Base-by-base conservation (phyloP, 179 eudicot genomes). In the Beta macrorhiza region DNA sequence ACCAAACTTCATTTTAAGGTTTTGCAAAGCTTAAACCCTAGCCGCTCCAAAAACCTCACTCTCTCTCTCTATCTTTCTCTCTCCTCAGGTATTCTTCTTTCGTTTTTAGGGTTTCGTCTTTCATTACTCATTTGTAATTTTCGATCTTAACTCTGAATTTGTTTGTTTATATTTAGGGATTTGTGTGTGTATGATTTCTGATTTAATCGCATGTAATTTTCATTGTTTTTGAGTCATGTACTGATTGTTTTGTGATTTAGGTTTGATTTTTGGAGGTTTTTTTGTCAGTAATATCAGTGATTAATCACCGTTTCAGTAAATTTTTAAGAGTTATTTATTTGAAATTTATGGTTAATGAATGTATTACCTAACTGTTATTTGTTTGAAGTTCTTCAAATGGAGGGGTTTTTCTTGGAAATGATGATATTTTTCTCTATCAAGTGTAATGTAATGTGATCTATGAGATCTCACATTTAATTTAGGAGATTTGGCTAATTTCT, bases 21-120 rank as follows among this genome's bases (percentile, higher is more conserved):
- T 79, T 10, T 56, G 52, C 32, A 6, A 9, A 19, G 1, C 77
- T 65, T 75, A 80, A 84, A 84, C 86, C 83, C 86, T 84, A 83
- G 83, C 86, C 86, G 80, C 81, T 76, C 78, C 74, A 5, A 83
- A 83, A 80, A 77, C 77, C 78, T 68, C 62, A 44, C 75, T 22
- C 45, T 29, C 25, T 29, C 16, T 17, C 25, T 61, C 73, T 61
- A 52, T 72, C 44, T n/a, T 2, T 0, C 6, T 5, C 10, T 5
- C 19, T 59, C 29, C 16, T 61, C 78, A 76, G 86, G 86, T 84
- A 52, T n/a, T 47, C 3, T n/a, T 52, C 59, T 59, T 6, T 16
- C 61, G 9, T 67, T 25, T 62, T 57, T 52, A 65, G 55, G 37
- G 55, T 65, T 78, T 51, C 20, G 7, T 5, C 19, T 20, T 12